These are phyloP conservation scores for Taiwanofungus camphoratus DNA, from an alignment of 1,284 basidiomycete species.

Conservation along the genomic window DNA sequence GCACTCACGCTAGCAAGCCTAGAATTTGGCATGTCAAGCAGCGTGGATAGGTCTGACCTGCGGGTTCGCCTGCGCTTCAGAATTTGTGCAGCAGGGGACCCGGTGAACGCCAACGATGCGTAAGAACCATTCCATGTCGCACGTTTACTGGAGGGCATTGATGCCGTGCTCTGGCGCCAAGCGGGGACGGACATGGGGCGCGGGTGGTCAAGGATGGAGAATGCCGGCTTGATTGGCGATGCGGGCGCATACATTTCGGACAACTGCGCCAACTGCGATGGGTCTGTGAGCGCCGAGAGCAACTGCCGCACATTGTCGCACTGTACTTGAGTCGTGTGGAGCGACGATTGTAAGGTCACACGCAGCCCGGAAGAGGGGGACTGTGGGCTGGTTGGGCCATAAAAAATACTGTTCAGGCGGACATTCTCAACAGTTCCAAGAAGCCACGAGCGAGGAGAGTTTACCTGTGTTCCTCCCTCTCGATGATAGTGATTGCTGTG, in stretches of 20 bases:
- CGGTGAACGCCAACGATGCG: constrained; percentile 38
- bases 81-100: constrained; percentile 36
- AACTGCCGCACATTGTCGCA: constrained; percentile 76
- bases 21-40: constrained; percentile 33
- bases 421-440: neutral
- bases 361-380: constrained; percentile 57
- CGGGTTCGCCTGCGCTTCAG: constrained; percentile 44
- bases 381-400: constrained; percentile 36
- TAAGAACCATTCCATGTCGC: constrained; percentile 73
- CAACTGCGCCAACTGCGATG: constrained; percentile 62
- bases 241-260: constrained; percentile 82
- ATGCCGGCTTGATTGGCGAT: constrained; percentile 44
- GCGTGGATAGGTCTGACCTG: constrained; percentile 45
- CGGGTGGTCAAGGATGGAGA: constrained; percentile 31
- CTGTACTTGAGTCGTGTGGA: constrained; percentile 69
- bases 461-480: constrained; percentile 64
- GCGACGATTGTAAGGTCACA: constrained; percentile 61
- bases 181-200: constrained; percentile 40
- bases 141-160: constrained; percentile 41
- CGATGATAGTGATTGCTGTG: constrained; percentile 57
- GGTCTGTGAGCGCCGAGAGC: constrained; percentile 66
- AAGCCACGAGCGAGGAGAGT: neutral
- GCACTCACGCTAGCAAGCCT: constrained; percentile 33
- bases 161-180: constrained; percentile 20
- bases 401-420: constrained; percentile 25